Conservation (phyloP, 1,284 basidiomycete genomes). For the Apiotrichum domesticum region DNA sequence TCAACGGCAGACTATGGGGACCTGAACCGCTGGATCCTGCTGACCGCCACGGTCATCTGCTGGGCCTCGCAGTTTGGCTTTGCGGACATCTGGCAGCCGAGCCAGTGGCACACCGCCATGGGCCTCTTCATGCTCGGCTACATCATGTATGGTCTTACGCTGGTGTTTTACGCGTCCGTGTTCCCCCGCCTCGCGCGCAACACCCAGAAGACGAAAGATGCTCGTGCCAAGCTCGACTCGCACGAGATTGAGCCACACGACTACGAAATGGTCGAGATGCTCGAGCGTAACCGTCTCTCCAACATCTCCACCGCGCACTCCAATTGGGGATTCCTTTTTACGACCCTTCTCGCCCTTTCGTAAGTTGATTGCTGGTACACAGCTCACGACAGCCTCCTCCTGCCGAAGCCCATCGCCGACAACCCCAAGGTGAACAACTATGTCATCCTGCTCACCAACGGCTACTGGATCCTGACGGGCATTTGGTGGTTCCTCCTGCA, state of each 20-base stretch:
- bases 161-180: conserved; percentile 64
- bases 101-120: conserved; percentile 66
- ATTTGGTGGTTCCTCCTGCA: conserved; percentile 81
- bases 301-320: conserved; percentile 75
- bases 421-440: conserved; percentile 62
- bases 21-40: conserved; percentile 66
- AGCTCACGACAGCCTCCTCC: conserved; percentile 49
- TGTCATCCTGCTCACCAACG: conserved; percentile 50
- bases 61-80: conserved; percentile 71
- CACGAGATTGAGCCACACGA: conserved; percentile 57
- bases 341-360: conserved; percentile 62
- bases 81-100: conserved; percentile 52
- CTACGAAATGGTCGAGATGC: conserved; percentile 67
- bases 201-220: conserved; percentile 57
- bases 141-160: conserved; percentile 48
- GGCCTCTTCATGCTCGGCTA: conserved; percentile 64
- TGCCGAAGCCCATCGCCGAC: conserved; percentile 60
- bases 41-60: conserved; percentile 60
- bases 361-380: not conserved
- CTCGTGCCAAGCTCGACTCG: conserved; percentile 56
- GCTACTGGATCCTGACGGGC: conserved; percentile 67
- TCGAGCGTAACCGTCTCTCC: conserved; percentile 76
- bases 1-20: conserved; percentile 72
- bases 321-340: conserved; percentile 61
- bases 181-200: conserved; percentile 77